Conservation (phyloP, 2,329 filamentous ascomycete genomes). For the Aspergillus oerlinghausenensis region DNA sequence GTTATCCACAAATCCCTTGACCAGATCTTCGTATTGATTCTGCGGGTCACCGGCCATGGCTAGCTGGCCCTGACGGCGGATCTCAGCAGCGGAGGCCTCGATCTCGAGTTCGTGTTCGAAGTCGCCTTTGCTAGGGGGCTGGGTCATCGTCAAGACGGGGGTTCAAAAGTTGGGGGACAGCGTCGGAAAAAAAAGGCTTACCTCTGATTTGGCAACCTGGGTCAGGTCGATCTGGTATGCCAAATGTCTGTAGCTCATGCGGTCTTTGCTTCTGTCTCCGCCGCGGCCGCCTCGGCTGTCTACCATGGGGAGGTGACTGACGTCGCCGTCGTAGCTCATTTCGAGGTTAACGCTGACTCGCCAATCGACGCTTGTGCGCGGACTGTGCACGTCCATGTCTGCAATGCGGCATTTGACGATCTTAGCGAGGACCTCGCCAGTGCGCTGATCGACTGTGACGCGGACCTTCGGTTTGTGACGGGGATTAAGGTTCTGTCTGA, state of each 20-base stretch:
- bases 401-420: slow-evolving; percentile 89
- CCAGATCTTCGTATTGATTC: slow-evolving; percentile 43
- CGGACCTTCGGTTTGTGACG: slow-evolving; percentile 62
- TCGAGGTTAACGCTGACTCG: slow-evolving; percentile 93
- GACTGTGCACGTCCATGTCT: slow-evolving; percentile 83
- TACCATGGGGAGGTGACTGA: slow-evolving; percentile 51
- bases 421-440: slow-evolving; percentile 64
- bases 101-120: slow-evolving; percentile 49
- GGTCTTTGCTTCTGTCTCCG: slow-evolving; percentile 73
- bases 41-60: slow-evolving; percentile 34
- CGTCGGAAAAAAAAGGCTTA: slow-evolving; percentile 21
- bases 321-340: slow-evolving; percentile 72
- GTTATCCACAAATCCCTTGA: slow-evolving; percentile 48
- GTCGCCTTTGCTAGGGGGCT: slow-evolving; percentile 32
- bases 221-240: slow-evolving; percentile 90
- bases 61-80: slow-evolving; percentile 42
- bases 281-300: slow-evolving; percentile 35
- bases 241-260: slow-evolving; percentile 83
- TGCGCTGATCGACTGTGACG: slow-evolving; percentile 72
- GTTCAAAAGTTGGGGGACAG: not conserved
- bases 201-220: slow-evolving; percentile 64
- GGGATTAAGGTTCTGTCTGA: slow-evolving; percentile 57
- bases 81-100: slow-evolving; percentile 43
- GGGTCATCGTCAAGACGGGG: slow-evolving; percentile 20
- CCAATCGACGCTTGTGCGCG: slow-evolving; percentile 74